A percentile compares a stretch with the other conserved stretches of the same genome.
Conservation (phyloP, 371 early-diverging fungal species). For the Mortierella sp. region DNA sequence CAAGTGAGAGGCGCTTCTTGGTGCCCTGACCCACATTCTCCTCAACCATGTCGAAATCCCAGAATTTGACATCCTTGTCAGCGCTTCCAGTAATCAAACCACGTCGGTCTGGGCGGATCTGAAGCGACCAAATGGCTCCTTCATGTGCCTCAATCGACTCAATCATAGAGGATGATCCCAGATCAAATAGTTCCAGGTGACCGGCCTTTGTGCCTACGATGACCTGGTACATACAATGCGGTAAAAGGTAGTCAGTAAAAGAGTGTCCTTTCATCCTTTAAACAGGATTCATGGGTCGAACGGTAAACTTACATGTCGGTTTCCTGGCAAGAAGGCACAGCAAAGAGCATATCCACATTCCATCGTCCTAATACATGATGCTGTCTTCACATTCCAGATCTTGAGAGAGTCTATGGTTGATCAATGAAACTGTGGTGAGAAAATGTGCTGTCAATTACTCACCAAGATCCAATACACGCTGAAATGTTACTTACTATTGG, state of each 20-base stretch:
- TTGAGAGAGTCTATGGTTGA: constrained; percentile 68
- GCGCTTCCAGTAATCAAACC: constrained; percentile 93
- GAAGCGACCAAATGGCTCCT: constrained; percentile 88
- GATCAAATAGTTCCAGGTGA: constrained; percentile 87
- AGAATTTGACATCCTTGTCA: constrained; percentile 96
- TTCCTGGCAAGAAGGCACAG: constrained; percentile 91
- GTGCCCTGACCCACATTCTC: constrained; percentile 31
- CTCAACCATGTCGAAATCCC: constrained; percentile 84
- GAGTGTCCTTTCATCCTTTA: too few relatives aligned
- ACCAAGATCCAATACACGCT: too few relatives aligned
- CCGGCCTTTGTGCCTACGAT: constrained; percentile 94
- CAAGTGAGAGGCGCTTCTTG: constrained; percentile 74
- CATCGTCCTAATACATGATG: constrained; percentile 86
- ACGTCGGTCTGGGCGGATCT: constrained; percentile 87
- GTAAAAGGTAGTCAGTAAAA: constrained; percentile 5
- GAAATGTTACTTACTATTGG: constrained; percentile 62
- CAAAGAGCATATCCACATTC: constrained; percentile 89
- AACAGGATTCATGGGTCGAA: too few relatives aligned
- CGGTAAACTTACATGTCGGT: constrained; percentile 71
- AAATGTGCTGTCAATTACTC: not conserved
- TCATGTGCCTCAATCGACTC: constrained; percentile 91
- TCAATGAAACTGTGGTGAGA: not conserved
- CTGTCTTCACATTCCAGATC: constrained; percentile 89
- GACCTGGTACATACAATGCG: constrained; percentile 55
- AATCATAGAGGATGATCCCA: constrained; percentile 81